A percentile compares a stretch with the other conserved stretches of the same genome.
Evolutionary conservation across 306 rosid species (phyloP).

Genomic region (Corylus americana): DNA sequence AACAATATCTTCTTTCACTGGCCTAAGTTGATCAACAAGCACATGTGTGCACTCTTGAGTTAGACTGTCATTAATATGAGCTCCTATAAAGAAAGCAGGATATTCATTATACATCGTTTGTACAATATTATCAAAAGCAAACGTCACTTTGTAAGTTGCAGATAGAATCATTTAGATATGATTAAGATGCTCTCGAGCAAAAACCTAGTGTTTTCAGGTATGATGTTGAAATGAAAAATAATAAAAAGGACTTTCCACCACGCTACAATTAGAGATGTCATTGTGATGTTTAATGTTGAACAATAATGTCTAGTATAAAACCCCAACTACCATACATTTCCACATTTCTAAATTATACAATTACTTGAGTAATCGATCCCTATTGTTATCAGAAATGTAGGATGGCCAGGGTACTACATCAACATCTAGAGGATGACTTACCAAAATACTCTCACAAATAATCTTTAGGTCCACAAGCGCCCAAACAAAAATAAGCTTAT

Average conservation of each 20-base stretch:
- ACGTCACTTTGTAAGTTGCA: neutral
- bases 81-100: slow-evolving; percentile 56
- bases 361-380: neutral
- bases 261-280: neutral
- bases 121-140: slow-evolving; percentile 3
- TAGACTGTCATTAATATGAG: slow-evolving; percentile 43
- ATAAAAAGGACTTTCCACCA: neutral
- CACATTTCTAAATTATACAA: neutral
- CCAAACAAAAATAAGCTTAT: neutral
- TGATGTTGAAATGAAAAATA: neutral
- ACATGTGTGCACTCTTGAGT: slow-evolving; percentile 83
- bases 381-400: neutral
- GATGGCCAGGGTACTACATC: neutral
- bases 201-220: slow-evolving; percentile 1
- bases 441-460: neutral
- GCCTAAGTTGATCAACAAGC: slow-evolving; percentile 72
- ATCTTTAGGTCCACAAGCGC: neutral
- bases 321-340: neutral
- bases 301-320: neutral
- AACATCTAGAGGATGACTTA: neutral
- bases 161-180: neutral
- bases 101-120: slow-evolving; percentile 16
- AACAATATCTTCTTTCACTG: slow-evolving; percentile 59
- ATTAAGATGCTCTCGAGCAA: slow-evolving; percentile 6
- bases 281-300: neutral